Conservation (phyloP, 306 rosid species). For the Lupinus albus region DNA sequence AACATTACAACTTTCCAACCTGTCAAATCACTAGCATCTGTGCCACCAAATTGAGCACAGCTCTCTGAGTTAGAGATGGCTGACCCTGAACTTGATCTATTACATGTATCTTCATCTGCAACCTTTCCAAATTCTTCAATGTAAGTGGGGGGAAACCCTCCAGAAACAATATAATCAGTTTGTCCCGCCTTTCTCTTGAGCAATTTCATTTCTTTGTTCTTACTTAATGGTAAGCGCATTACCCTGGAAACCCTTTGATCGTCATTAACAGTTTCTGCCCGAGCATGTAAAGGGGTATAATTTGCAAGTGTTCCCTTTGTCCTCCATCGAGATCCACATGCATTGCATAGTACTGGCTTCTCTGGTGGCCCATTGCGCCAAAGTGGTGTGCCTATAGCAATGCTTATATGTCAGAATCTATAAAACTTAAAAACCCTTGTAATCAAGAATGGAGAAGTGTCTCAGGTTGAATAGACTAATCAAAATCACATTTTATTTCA, state of each 20-base stretch:
- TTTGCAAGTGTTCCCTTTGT: constrained; percentile 98
- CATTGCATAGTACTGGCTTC: constrained; percentile 97
- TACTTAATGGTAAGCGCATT: constrained; percentile 70
- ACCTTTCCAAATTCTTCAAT: constrained; percentile 63
- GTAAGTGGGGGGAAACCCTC: constrained; percentile 58
- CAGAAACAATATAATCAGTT: constrained; percentile 52
- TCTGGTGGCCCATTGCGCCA: constrained; percentile 99
- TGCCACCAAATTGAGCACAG: constrained; percentile 83
- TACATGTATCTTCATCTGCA: constrained; percentile 81
- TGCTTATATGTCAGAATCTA: constrained; percentile 46
- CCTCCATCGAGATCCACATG: constrained; percentile 99
- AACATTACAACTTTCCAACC: constrained; percentile 54
- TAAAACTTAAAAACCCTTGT: constrained; percentile 23
- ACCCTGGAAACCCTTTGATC: constrained; percentile 72
- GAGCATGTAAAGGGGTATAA: constrained; percentile 95
- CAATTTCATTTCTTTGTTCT: constrained; percentile 77
- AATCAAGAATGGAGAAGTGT: constrained; percentile 32
- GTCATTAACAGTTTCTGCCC: constrained; percentile 73
- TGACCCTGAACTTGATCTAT: constrained; percentile 96
- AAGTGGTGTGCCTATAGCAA: constrained; percentile 91
- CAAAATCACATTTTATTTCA: constrained; percentile 30
- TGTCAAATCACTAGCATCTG: constrained; percentile 94
- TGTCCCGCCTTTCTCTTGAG: constrained; percentile 71
- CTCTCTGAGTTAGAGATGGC: constrained; percentile 92
- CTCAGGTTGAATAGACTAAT: constrained; percentile 18